These are phyloP conservation scores for Hypoxylon rickii DNA, from an alignment of 495 filamentous ascomycete species.

Conservation along the genomic window DNA sequence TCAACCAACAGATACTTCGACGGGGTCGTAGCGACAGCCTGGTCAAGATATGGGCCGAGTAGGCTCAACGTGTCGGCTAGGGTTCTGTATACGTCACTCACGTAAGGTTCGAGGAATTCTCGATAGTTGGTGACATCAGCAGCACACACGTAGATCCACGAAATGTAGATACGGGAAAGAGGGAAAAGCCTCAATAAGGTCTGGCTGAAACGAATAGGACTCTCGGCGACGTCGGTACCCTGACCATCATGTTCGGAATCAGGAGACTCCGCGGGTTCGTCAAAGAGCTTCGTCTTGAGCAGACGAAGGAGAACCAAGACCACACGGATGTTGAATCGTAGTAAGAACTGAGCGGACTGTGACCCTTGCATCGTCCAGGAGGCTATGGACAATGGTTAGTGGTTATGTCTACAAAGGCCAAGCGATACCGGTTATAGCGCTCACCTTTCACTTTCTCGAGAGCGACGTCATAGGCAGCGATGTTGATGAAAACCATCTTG, in stretches of 20 bases:
- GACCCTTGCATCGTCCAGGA: constrained; percentile 46
- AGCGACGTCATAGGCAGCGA: constrained; percentile 78
- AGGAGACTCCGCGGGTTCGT: constrained; percentile 32
- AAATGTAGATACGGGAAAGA: constrained; percentile 49
- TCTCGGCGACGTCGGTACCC: constrained; percentile 19
- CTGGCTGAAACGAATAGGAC: constrained; percentile 25
- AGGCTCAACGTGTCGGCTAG: constrained; percentile 44
- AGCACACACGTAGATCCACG: constrained; percentile 48
- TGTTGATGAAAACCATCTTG: constrained; percentile 83
- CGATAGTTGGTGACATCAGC: constrained; percentile 44
- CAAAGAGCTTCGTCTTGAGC: constrained; percentile 69
- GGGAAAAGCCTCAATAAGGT: constrained; percentile 41
- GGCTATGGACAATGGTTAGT: constrained; percentile 38
- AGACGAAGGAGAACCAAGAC: constrained; percentile 77
- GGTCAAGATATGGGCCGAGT: constrained; percentile 40
- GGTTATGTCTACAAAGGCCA: neutral
- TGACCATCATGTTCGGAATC: constrained; percentile 3
- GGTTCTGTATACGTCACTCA: constrained; percentile 44
- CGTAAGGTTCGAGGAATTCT: constrained; percentile 47
- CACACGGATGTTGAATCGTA: constrained; percentile 80
- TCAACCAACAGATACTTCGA: constrained; percentile 44
- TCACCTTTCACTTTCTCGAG: constrained; percentile 64
- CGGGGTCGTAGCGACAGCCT: constrained; percentile 25
- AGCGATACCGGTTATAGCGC: constrained; percentile 21
- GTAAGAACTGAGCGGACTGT: constrained; percentile 70